Evolutionary conservation across 2,329 filamentous ascomycete genomes (phyloP).

Genomic region (Talaromyces sp.): DNA sequence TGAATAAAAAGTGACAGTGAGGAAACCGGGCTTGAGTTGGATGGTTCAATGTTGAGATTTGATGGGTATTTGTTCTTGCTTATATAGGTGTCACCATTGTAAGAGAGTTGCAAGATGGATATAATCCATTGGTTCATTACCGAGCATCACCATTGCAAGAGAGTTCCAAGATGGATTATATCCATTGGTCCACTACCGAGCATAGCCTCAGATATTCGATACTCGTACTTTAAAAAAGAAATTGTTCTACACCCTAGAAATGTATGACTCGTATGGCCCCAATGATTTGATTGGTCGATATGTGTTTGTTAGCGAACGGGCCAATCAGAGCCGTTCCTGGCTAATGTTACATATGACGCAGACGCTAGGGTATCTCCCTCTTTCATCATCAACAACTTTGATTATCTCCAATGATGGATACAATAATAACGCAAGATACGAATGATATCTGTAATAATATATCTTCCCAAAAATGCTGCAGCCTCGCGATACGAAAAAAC

Average conservation of each 20-base stretch:
- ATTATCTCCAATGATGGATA: not conserved
- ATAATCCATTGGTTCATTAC: not conserved
- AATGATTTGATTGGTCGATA: not conserved
- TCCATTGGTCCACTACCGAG: not conserved
- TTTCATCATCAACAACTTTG: not conserved
- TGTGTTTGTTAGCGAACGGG: not conserved
- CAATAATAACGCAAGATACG: no score
- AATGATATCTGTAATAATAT: no score
- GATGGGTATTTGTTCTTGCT: not conserved
- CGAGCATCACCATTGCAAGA: not conserved
- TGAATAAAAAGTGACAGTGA: not conserved
- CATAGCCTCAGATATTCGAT: not conserved
- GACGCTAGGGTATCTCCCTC: not conserved
- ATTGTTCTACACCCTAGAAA: no score
- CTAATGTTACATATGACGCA: not conserved
- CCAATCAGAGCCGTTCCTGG: not conserved
- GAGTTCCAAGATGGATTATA: not conserved
- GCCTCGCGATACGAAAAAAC: not conserved
- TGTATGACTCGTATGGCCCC: not conserved
- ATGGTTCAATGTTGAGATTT: no score
- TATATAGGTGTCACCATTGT: not conserved
- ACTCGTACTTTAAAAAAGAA: no score
- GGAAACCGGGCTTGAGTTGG: no score
- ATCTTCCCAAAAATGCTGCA: not conserved
- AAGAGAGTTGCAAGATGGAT: not conserved